Percentiles rank a stretch among this genome's conserved stretches.
These are phyloP conservation scores for Ziziphus jujuba DNA, from an alignment of 306 rosid genomes.

Conservation along the genomic window DNA sequence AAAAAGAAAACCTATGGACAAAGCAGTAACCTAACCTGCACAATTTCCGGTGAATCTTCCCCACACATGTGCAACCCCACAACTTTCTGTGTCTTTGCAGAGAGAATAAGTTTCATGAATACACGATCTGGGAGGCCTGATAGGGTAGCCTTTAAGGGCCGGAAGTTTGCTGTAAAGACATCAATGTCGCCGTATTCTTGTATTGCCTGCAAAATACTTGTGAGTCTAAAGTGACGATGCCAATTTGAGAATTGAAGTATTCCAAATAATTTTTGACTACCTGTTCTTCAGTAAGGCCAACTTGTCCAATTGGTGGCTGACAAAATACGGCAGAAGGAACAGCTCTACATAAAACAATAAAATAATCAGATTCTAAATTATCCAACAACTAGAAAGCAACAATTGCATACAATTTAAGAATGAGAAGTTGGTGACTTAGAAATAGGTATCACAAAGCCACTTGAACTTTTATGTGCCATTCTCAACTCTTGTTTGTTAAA, in stretches of 20 bases:
- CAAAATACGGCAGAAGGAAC: conserved; percentile 97
- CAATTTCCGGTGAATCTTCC: conserved; percentile 88
- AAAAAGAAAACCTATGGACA: too few species aligned
- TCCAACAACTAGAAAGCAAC: not conserved
- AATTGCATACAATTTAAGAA: too few species aligned
- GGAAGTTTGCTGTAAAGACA: conserved; percentile 77
- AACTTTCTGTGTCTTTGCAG: conserved; percentile 72
- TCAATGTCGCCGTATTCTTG: conserved; percentile 78
- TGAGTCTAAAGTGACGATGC: conserved; percentile 14
- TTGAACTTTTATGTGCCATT: too few species aligned
- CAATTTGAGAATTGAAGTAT: conserved; percentile 21
- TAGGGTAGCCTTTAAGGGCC: conserved; percentile 91
- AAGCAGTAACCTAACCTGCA: conserved; percentile 58
- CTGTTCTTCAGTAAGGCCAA: conserved; percentile 95
- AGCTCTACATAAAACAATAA: conserved; percentile 49
- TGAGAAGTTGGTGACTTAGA: too few species aligned
- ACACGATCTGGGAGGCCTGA: conserved; percentile 89
- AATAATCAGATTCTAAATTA: conserved; percentile 20
- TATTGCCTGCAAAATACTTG: conserved; percentile 60
- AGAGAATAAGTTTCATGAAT: conserved; percentile 86
- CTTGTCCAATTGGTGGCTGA: conserved; percentile 94
- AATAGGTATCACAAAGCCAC: too few species aligned
- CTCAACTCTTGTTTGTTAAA: not conserved
- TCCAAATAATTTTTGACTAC: conserved; percentile 33
- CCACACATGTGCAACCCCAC: conserved; percentile 94